These are phyloP conservation scores for Rhazya stricta DNA, from an alignment of 257 asterid genomes.

Conservation along the genomic window DNA sequence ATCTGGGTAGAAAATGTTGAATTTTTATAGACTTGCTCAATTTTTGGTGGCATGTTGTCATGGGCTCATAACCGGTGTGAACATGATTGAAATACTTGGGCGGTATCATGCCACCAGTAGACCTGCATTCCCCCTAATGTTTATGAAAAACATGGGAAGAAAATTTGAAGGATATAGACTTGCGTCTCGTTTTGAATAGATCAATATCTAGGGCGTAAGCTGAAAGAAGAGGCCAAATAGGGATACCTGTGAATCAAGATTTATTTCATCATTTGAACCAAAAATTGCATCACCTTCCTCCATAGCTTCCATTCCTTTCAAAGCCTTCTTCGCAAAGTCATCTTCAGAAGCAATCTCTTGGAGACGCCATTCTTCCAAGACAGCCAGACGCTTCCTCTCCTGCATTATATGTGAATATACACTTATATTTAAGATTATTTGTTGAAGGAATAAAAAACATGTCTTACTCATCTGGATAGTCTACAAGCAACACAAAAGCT, in stretches of 20 bases:
- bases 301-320: conserved; percentile 73
- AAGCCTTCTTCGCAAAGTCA: conserved; percentile 54
- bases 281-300: conserved; percentile 76
- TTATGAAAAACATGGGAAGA: background rate
- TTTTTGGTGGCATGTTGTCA: conserved; percentile 83
- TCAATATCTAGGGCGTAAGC: background rate
- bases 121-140: conserved; percentile 39
- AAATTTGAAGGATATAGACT: background rate
- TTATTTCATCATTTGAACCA: conserved; percentile 62
- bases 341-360: conserved; percentile 58
- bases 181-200: background rate
- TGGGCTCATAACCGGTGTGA: conserved; percentile 79
- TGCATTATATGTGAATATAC: conserved; percentile 13
- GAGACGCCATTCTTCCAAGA: conserved; percentile 52
- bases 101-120: conserved; percentile 83
- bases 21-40: conserved; percentile 86
- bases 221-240: background rate
- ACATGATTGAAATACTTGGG: conserved; percentile 84
- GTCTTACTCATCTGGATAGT: background rate
- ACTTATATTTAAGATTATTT: background rate
- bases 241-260: conserved; percentile 35
- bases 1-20: conserved; percentile 83
- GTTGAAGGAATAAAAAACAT: background rate
- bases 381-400: conserved; percentile 68
- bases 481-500: background rate